Percentiles rank a stretch among this genome's conserved stretches.
Conservation (phyloP, 2,329 filamentous ascomycete genomes). For the Mollisia scopiformis region DNA sequence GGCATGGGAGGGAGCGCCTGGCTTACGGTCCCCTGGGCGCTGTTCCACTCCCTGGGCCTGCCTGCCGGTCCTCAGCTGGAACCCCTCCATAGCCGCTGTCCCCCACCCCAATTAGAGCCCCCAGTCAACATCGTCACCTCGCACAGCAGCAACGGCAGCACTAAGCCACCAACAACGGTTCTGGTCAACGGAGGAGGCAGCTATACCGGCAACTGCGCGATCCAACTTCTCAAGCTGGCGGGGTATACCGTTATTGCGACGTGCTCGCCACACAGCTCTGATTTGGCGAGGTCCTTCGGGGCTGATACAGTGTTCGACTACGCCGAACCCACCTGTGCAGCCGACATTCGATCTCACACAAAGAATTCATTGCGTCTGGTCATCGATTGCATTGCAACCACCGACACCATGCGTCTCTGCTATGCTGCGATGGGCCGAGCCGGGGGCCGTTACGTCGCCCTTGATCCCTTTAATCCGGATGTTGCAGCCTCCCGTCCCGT, state of each 20-base stretch:
- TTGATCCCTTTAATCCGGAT: slow-evolving; percentile 19
- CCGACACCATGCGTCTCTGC: slow-evolving; percentile 39
- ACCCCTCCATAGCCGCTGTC: too few species aligned
- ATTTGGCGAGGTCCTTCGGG: slow-evolving; percentile 42
- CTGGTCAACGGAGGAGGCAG: slow-evolving; percentile 50
- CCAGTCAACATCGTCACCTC: neutral
- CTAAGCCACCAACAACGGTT: slow-evolving; percentile 31
- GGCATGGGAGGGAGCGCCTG: slow-evolving; percentile 2
- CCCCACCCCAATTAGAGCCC: too few species aligned
- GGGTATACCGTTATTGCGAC: slow-evolving; percentile 35
- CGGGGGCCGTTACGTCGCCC: slow-evolving; percentile 33
- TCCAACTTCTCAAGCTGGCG: slow-evolving; percentile 44
- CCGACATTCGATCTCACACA: slow-evolving; percentile 42
- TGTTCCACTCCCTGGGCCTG: too few species aligned
- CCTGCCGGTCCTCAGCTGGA: too few species aligned
- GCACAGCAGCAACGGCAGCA: slow-evolving; percentile 3
- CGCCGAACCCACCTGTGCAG: slow-evolving; percentile 33
- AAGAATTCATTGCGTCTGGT: slow-evolving; percentile 40
- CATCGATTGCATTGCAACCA: slow-evolving; percentile 43
- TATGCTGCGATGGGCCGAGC: slow-evolving; percentile 41
- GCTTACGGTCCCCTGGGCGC: too few species aligned
- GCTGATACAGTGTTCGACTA: slow-evolving; percentile 48
- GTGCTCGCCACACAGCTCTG: slow-evolving; percentile 42
- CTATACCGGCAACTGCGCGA: slow-evolving; percentile 45
- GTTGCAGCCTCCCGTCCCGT: neutral